These are phyloP conservation scores for Chytriomyces sp. DNA, from an alignment of 192 early-diverging fungal genomes.

Conservation along the genomic window DNA sequence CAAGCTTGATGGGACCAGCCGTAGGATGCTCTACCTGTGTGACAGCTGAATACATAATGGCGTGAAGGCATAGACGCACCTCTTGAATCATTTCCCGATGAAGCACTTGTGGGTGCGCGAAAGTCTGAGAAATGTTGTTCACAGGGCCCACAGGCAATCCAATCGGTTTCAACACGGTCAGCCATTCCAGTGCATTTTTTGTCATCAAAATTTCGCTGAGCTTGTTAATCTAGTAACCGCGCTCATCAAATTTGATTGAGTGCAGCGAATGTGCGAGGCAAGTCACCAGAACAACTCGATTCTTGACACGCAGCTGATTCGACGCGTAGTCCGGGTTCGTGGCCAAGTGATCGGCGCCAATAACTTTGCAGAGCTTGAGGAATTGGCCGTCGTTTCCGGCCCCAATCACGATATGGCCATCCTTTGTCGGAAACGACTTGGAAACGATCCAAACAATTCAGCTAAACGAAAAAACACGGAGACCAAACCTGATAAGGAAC, in stretches of 20 bases:
- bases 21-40: conserved; percentile 81
- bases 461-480: conserved; percentile 73
- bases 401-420: conserved; percentile 85
- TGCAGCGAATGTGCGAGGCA: too few relatives aligned
- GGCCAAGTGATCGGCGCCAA: conserved; percentile 55
- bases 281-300: conserved; percentile 63
- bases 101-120: conserved; percentile 58
- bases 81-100: too few relatives aligned
- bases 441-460: conserved; percentile 40
- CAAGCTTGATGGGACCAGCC: conserved; percentile 75
- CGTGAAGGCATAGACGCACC: too few relatives aligned
- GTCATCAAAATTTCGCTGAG: conserved; percentile 54
- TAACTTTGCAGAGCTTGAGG: conserved; percentile 57
- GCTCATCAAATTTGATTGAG: too few relatives aligned
- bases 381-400: conserved; percentile 91
- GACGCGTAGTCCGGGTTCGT: conserved; percentile 58
- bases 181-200: conserved; percentile 63
- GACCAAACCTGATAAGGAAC: conserved; percentile 83
- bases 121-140: conserved; percentile 75
- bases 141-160: conserved; percentile 85
- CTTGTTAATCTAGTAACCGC: conserved; percentile 44
- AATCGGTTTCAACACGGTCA: conserved; percentile 62
- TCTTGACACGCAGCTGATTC: conserved; percentile 73
- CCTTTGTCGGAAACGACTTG: conserved; percentile 65
- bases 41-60: too few relatives aligned